Evolutionary conservation across 108 stramenopile species (phyloP), one percentile per base, ranked within the genome.

Genomic region (Hondaea fermentalgiana): DNA sequence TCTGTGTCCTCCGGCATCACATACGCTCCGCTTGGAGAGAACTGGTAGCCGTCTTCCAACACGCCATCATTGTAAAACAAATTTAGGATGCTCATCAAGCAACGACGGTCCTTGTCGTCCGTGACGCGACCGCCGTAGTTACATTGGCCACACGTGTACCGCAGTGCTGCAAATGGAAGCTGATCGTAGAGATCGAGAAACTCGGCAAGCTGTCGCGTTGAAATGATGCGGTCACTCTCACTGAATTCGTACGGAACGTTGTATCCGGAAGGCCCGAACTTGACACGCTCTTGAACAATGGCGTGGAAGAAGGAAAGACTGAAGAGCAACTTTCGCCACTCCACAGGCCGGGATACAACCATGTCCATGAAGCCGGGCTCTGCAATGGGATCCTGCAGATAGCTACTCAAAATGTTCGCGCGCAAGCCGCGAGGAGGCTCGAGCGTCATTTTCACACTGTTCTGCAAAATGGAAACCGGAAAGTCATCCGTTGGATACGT

Each of bases 361-460:
- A 55, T 90, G 49, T 44, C 76, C 19, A 89, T 93, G 57, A 93
- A 94, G 23, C 88, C 87, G 17, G 76, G 60, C 53, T 93, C 92
- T 14, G 92, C 91, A 44, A 94, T 19, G 4, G 93, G 93, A 44
- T 90, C 92, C 43, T 88, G 55, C 45, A 93, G 89, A 45, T 69
- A 87, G 23, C 90, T 87, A 25, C 88, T 91, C 89, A 92, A 88
- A 25, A 93, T 60, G 88, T 93, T 93, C 90, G 88, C 76, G n/a
- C 76, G 92, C 49, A 93, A 88, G 5, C 93, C 93, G 88, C 92
- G 92, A 0, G 93, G 93, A 45, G 93, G 93, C 72, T 94, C 93
- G 59, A 93, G 93, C 17, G 93, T 94, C 93, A 94, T 94, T 60
- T 94, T 94, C n/a, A 94, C 93, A 23, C 91, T 91, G 19, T 90